Conservation (phyloP, 495 filamentous ascomycete species). For the Lasiosphaeria ovina region DNA sequence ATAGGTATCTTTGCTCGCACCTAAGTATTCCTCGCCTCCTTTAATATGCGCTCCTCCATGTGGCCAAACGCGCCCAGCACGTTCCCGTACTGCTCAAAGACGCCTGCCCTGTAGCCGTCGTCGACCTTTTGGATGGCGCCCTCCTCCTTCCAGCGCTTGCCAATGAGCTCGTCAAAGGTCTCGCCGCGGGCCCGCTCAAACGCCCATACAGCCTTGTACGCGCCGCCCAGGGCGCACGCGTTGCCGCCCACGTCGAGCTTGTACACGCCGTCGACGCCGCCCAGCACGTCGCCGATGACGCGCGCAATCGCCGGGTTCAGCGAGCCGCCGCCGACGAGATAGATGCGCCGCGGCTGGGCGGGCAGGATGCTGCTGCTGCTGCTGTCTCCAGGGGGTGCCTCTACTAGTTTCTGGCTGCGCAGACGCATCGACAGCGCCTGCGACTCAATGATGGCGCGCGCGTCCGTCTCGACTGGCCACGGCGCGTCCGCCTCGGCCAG, state of each 20-base stretch:
- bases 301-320: constrained; percentile 83
- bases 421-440: constrained; percentile 89
- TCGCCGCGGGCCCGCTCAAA: constrained; percentile 65
- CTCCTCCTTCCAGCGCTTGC: constrained; percentile 78
- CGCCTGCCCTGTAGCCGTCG: constrained; percentile 71
- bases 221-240: constrained; percentile 89
- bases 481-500: constrained; percentile 46
- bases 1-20: background rate
- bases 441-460: constrained; percentile 87
- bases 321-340: constrained; percentile 89
- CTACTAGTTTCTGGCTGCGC: constrained; percentile 71
- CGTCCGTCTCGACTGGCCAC: constrained; percentile 57
- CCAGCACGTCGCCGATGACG: constrained; percentile 80
- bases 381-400: constrained; percentile 13
- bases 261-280: constrained; percentile 84
- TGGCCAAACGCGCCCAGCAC: constrained; percentile 74
- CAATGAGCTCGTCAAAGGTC: constrained; percentile 85
- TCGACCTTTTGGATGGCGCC: constrained; percentile 77
- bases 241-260: constrained; percentile 93
- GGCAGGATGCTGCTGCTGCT: constrained; percentile 55
- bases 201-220: constrained; percentile 97
- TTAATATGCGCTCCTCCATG: constrained; percentile 70
- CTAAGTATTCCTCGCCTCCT: constrained; percentile 44
- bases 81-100: constrained; percentile 73
- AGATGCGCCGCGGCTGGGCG: constrained; percentile 82